Conservation (phyloP, 2,329 filamentous ascomycete genomes). For the Thermomyces lanuginosus region DNA sequence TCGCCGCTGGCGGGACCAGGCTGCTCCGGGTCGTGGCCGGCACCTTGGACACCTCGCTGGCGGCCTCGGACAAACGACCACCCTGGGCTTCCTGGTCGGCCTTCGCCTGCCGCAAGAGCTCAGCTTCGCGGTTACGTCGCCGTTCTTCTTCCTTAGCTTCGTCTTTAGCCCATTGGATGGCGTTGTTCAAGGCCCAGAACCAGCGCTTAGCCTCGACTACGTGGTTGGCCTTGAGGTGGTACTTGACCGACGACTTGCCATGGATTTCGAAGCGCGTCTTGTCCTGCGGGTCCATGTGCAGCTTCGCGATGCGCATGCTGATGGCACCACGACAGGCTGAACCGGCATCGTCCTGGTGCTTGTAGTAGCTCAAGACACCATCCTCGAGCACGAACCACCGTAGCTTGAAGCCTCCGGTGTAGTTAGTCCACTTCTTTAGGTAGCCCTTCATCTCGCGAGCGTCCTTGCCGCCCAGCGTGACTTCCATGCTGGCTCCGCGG, state of each 20-base stretch:
- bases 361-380: slow-evolving; percentile 95
- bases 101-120: slow-evolving; percentile 62
- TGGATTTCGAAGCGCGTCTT: slow-evolving; percentile 97
- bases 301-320: slow-evolving; percentile 90
- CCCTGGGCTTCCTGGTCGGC: slow-evolving; percentile 46
- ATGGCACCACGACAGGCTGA: slow-evolving; percentile 94
- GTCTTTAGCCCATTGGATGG: slow-evolving; percentile 96
- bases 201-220: slow-evolving; percentile 95
- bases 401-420: slow-evolving; percentile 89
- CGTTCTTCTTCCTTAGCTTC: slow-evolving; percentile 82
- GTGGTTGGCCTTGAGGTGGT: slow-evolving; percentile 93
- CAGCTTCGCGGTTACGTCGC: slow-evolving; percentile 56
- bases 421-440: slow-evolving; percentile 98
- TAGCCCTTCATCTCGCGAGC: slow-evolving; percentile 96
- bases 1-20: slow-evolving; percentile 19
- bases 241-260: slow-evolving; percentile 96
- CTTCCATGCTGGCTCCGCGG: slow-evolving; percentile 29
- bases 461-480: slow-evolving; percentile 57
- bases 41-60: slow-evolving; percentile 9
- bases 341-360: slow-evolving; percentile 89
- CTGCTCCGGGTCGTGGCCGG: slow-evolving; percentile 21
- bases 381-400: slow-evolving; percentile 97
- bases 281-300: slow-evolving; percentile 93
- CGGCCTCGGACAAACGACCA: slow-evolving; percentile 11
- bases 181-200: slow-evolving; percentile 98